Percentiles rank a stretch among this genome's conserved stretches.
Conservation (phyloP, 768 basidiomycete genomes). For the Coprinopsis cinerea region DNA sequence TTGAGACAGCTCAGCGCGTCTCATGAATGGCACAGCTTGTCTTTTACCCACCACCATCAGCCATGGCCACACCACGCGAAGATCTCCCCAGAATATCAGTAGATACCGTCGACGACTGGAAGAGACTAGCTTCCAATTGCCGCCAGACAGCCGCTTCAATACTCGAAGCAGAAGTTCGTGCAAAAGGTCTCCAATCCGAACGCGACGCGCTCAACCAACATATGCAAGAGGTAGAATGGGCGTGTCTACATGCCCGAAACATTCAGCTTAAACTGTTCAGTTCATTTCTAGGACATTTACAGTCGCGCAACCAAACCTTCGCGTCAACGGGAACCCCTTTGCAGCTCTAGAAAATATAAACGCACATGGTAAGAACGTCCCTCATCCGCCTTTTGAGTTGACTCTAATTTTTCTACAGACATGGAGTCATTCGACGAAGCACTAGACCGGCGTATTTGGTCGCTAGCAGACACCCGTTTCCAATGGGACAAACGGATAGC, state of each 20-base stretch:
- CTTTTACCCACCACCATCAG: background rate
- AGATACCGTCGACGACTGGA: constrained; percentile 63
- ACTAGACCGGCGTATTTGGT: constrained; percentile 79
- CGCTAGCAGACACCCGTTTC: constrained; percentile 65
- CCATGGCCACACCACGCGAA: constrained; percentile 29
- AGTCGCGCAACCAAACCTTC: constrained; percentile 63
- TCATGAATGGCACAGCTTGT: no score
- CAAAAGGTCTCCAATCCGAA: constrained; percentile 34
- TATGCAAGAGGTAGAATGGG: constrained; percentile 39
- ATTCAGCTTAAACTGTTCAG: constrained; percentile 26
- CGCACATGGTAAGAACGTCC: constrained; percentile 27
- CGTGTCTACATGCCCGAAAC: background rate
- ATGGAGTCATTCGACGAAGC: constrained; percentile 84
- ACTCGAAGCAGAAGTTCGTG: constrained; percentile 42
- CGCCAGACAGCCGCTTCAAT: constrained; percentile 35
- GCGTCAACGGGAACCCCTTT: constrained; percentile 74
- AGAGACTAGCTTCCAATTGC: constrained; percentile 51
- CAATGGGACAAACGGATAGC: constrained; percentile 73
- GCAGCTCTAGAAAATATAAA: constrained; percentile 54
- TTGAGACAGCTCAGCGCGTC: background rate
- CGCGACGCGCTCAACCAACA: constrained; percentile 44
- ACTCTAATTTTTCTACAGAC: constrained; percentile 28
- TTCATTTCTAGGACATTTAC: constrained; percentile 58
- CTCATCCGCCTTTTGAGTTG: background rate
- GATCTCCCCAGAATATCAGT: constrained; percentile 51